Conservation (phyloP, 768 basidiomycete genomes). For the Mrakia frigida region DNA sequence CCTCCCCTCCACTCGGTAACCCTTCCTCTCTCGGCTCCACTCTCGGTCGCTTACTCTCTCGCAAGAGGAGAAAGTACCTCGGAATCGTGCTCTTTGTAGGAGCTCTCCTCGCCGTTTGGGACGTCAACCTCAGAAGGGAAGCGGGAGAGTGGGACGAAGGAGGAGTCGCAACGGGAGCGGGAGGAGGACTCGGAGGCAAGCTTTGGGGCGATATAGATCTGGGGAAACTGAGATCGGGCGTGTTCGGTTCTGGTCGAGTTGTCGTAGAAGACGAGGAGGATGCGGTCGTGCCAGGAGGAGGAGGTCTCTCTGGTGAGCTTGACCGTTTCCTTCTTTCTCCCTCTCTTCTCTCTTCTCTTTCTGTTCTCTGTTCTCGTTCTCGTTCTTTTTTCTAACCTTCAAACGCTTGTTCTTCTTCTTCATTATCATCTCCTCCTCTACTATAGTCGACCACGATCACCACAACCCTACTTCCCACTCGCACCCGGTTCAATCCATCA, state of each 20-base stretch:
- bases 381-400: background rate
- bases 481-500: background rate
- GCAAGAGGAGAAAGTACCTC: constrained; percentile 12
- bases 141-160: background rate
- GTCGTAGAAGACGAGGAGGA: background rate
- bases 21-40: background rate
- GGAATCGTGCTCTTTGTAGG: background rate
- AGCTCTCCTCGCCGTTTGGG: background rate
- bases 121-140: background rate
- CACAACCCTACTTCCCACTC: background rate
- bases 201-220: background rate
- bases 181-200: background rate
- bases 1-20: background rate
- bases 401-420: background rate
- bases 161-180: background rate
- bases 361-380: background rate
- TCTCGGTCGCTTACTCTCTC: background rate
- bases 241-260: background rate
- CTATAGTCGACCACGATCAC: background rate
- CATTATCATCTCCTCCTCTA: background rate
- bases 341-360: background rate
- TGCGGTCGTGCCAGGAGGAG: background rate
- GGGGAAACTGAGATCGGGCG: background rate
- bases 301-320: background rate
- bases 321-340: background rate